Percentiles rank a stretch among this genome's conserved stretches.
Conservation (phyloP, 2,329 filamentous ascomycete genomes). For the Verticillium dahliae region DNA sequence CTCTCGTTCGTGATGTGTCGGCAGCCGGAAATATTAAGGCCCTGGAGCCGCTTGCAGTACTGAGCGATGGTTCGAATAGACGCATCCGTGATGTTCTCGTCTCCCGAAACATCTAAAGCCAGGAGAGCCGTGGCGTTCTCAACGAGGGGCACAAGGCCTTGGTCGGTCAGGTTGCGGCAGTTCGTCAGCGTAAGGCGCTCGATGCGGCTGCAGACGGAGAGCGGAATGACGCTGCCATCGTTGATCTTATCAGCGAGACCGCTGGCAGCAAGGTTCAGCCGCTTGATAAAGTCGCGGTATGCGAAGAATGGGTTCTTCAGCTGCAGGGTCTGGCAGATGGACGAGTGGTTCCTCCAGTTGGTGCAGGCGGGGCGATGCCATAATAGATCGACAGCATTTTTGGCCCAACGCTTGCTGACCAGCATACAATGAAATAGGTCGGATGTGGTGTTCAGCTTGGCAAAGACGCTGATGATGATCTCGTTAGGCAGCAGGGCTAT, state of each 20-base stretch:
- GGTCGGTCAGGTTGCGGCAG: slow-evolving; percentile 78
- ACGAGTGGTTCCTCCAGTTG: slow-evolving; percentile 73
- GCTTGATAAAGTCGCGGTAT: slow-evolving; percentile 85
- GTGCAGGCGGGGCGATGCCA: slow-evolving; percentile 94
- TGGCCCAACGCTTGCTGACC: slow-evolving; percentile 89
- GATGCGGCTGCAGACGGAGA: slow-evolving; percentile 80
- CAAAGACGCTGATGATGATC: slow-evolving; percentile 88
- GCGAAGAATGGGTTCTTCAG: slow-evolving; percentile 72
- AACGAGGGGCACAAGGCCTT: slow-evolving; percentile 73
- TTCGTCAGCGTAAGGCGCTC: slow-evolving; percentile 90
- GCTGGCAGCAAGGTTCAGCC: slow-evolving; percentile 73
- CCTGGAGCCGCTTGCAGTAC: slow-evolving; percentile 80
- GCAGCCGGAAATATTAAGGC: slow-evolving; percentile 87
- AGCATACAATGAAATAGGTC: slow-evolving; percentile 87
- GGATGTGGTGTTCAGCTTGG: slow-evolving; percentile 66
- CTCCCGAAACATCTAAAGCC: slow-evolving; percentile 82
- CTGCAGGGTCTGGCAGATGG: slow-evolving; percentile 72
- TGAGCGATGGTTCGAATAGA: slow-evolving; percentile 73
- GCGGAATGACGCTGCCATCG: slow-evolving; percentile 80
- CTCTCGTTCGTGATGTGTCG: slow-evolving; percentile 80
- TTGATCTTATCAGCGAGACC: slow-evolving; percentile 64
- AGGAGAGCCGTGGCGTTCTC: slow-evolving; percentile 73
- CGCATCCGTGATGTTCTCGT: slow-evolving; percentile 76
- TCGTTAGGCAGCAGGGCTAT: slow-evolving; percentile 85
- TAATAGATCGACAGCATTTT: slow-evolving; percentile 84